Evolutionary conservation across 257 asterid species (phyloP).

Genomic region (Pogostemon cablin): DNA sequence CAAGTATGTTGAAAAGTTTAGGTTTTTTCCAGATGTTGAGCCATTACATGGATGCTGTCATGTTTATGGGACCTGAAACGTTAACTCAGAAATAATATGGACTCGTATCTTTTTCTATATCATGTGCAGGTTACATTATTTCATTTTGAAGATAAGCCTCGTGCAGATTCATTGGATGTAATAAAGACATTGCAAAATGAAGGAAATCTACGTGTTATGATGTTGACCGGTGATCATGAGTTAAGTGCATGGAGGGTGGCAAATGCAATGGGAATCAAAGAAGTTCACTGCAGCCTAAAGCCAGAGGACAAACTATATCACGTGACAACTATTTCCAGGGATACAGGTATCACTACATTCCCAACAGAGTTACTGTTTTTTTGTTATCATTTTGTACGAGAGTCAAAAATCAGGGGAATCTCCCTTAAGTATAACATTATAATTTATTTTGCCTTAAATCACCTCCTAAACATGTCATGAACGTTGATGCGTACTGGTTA

Average conservation of each 20-base stretch:
- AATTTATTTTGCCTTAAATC: background rate
- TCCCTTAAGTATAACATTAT: too few relatives aligned
- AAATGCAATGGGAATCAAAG: slow-evolving; percentile 84
- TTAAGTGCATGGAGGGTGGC: slow-evolving; percentile 95
- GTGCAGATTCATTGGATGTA: slow-evolving; percentile 71
- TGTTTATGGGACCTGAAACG: background rate
- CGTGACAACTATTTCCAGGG: slow-evolving; percentile 79
- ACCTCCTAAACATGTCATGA: slow-evolving; percentile 3
- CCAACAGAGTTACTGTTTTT: background rate
- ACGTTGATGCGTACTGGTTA: slow-evolving; percentile 11
- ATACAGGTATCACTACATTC: slow-evolving; percentile 57
- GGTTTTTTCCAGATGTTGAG: slow-evolving; percentile 6
- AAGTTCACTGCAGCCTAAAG: slow-evolving; percentile 83
- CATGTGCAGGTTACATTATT: slow-evolving; percentile 80
- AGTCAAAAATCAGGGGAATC: too few relatives aligned
- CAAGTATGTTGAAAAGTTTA: background rate
- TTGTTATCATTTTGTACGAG: too few relatives aligned
- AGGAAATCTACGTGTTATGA: slow-evolving; percentile 84
- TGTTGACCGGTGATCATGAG: slow-evolving; percentile 98
- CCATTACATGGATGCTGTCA: background rate
- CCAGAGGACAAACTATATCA: slow-evolving; percentile 98
- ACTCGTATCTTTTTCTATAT: background rate
- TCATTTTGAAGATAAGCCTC: slow-evolving; percentile 93
- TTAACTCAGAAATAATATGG: background rate
- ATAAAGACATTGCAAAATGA: slow-evolving; percentile 67